Base-by-base conservation (phyloP, 1,284 basidiomycete genomes). In the Golubevia pallescens region DNA sequence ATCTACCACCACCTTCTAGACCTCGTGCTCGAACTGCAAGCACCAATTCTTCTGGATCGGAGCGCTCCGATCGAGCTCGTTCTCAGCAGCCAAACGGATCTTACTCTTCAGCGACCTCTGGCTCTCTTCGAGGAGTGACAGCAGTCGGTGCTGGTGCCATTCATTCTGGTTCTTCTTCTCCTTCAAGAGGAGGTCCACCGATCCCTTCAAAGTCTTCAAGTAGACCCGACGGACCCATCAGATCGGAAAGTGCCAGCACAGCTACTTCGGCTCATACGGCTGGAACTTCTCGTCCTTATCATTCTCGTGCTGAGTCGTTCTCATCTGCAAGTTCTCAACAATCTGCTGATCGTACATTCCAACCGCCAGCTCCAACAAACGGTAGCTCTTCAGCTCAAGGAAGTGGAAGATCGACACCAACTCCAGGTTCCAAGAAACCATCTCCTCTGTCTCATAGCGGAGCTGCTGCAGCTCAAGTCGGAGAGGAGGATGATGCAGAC, bases 401-500 rank as follows among this genome's bases (percentile, higher is more conserved):
- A 57, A 57, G 32, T 34, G 32, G 42, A 48, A 48, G 42, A 16
- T 48, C 42, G 42, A 48, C 42, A 48, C 42, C 42, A 13, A 48
- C 42, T 13, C 42, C 42, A 13, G 42, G 42, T 13, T 48, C 8
- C 54, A 80, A 78, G 66, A 74, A 73, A 58, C 77, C 78, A 20
- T 81, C 78, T 24, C 78, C 78, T 1, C 59, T 81, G 13, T 81
- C 78, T 13, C 66, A 71, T 57, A 51, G 62, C 67, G 1, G 62
- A 64, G 61, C 66, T 23, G 8, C 21, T 28, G 13, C 16, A 10
- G 34, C 53, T 34, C 13, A 52, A 58, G 28, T 52, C 55, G 19
- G 67, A 65, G 75, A 75, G 14, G 65, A 68, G 20, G 77, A 80
- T 60, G 76, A 78, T 21, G 66, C 71, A 7, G 71, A 66, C 28